These are phyloP conservation scores for Cyanidiococcus yangmingshanensis DNA, from an alignment of 23 red algal genomes.

Conservation along the genomic window DNA sequence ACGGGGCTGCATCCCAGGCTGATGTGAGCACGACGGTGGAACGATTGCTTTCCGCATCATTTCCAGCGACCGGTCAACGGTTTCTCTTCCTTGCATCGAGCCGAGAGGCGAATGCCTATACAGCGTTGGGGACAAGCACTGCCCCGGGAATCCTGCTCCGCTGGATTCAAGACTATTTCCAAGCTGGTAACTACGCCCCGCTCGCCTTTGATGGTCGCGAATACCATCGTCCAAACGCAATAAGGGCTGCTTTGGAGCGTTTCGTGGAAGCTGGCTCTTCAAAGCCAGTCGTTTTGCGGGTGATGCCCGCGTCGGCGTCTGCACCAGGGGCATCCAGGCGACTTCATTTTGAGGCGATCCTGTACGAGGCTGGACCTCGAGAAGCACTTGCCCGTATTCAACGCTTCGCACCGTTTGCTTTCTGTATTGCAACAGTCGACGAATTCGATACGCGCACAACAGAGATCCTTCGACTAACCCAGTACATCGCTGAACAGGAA, in stretches of 20 bases:
- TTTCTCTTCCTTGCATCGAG: not conserved
- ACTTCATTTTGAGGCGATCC: not conserved
- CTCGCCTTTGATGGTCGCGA: conserved; percentile 3
- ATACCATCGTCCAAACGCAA: not conserved
- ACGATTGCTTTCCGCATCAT: not conserved
- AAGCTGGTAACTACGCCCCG: not conserved
- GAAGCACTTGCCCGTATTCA: not conserved
- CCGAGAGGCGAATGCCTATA: conserved; percentile 5
- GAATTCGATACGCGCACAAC: not conserved
- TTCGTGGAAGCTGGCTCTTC: not conserved
- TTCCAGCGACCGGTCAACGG: not conserved
- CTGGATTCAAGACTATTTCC: not conserved
- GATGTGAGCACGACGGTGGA: not conserved
- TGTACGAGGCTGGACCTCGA: not conserved
- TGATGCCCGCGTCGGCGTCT: not conserved
- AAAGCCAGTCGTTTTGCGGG: not conserved
- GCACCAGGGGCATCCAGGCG: not conserved
- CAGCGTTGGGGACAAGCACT: not conserved
- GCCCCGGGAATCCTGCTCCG: not conserved
- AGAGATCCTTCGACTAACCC: not conserved
- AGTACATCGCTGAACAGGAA: not conserved
- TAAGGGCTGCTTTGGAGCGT: not conserved
- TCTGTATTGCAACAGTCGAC: not conserved
- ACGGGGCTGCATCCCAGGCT: not conserved
- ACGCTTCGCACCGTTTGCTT: not conserved